Evolutionary conservation across 306 rosid genomes (phyloP).

Genomic region (Quercus parvula): DNA sequence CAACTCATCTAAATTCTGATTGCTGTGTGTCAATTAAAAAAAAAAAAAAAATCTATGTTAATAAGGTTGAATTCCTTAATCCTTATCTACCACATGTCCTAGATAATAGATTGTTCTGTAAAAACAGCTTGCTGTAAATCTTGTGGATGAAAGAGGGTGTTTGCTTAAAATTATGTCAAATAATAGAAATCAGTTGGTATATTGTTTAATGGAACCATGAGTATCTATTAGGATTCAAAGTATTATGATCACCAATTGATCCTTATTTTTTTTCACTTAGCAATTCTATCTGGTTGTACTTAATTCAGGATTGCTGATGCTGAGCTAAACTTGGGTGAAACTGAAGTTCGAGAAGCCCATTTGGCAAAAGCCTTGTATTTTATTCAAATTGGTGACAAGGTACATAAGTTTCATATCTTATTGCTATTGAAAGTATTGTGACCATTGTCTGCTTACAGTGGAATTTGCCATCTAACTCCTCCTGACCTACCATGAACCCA

Average conservation of each 20-base stretch:
- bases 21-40: not conserved
- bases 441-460: not conserved
- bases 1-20: not conserved
- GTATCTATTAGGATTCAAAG: constrained; percentile 14
- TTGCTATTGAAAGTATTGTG: not conserved
- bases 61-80: too few relatives aligned
- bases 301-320: constrained; percentile 88
- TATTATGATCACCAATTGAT: not conserved
- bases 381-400: constrained; percentile 93
- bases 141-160: not conserved
- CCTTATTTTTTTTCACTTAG: not conserved
- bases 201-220: not conserved
- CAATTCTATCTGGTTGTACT: constrained; percentile 19
- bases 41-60: too few relatives aligned
- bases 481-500: constrained; percentile 27
- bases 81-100: not conserved
- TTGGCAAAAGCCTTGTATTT: constrained; percentile 86
- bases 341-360: constrained; percentile 99
- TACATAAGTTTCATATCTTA: constrained; percentile 23
- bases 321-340: constrained; percentile 95
- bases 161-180: not conserved
- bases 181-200: not conserved
- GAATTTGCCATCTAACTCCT: constrained; percentile 6
- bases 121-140: not conserved
- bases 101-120: not conserved